phyloP scores from a whole-genome alignment of 169 alveolate species.

The Babesia microti region DNA sequence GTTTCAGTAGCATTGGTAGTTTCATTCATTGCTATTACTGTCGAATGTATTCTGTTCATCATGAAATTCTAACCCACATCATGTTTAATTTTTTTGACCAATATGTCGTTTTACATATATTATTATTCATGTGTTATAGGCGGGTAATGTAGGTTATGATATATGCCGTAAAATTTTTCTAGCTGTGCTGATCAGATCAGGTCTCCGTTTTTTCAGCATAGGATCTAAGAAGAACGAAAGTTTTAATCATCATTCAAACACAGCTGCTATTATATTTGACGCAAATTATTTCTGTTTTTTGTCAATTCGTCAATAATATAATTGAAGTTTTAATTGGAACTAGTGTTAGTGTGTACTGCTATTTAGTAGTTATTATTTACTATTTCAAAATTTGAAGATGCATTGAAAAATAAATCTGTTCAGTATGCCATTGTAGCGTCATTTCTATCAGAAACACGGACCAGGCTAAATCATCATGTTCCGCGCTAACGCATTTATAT shows the following conservation, averaged over 20 bases:
- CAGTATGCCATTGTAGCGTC: too few relatives aligned
- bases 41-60: conserved; percentile 26
- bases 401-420: too few relatives aligned
- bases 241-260: conserved; percentile 17
- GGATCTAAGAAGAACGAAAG: conserved; percentile 36
- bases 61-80: conserved; percentile 8
- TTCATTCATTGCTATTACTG: conserved; percentile 26
- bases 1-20: conserved; percentile 11
- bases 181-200: conserved; percentile 53
- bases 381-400: too few relatives aligned
- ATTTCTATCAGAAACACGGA: conserved; percentile 34
- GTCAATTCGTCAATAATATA: too few relatives aligned
- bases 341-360: too few relatives aligned
- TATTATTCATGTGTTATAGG: too few relatives aligned
- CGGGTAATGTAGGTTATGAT: too few relatives aligned
- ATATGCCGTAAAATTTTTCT: too few relatives aligned
- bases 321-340: too few relatives aligned
- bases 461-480: conserved; percentile 11
- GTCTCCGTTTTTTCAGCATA: conserved; percentile 43
- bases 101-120: too few relatives aligned
- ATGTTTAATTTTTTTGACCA: too few relatives aligned
- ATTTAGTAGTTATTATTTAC: too few relatives aligned
- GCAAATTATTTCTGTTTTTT: not conserved
- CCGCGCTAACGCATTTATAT: not conserved
- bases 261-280: not conserved